Conservation (phyloP, 2,329 filamentous ascomycete genomes). For the Botrytis elliptica region DNA sequence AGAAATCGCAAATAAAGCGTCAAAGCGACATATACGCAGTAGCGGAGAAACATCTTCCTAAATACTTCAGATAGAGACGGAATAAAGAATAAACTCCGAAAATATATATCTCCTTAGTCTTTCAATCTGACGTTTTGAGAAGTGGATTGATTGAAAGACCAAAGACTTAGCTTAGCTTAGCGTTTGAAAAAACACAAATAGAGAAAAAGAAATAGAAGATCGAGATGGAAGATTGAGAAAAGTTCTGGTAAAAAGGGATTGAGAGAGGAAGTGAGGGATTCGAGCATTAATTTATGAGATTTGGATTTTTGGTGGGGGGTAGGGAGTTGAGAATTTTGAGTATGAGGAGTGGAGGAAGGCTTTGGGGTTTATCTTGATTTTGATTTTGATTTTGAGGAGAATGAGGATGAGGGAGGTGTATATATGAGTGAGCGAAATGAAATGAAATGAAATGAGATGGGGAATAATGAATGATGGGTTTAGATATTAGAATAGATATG, state of each 20-base stretch:
- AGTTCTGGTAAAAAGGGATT: background rate
- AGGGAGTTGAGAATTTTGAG: background rate
- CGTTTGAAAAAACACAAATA: background rate
- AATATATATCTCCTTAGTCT: no score
- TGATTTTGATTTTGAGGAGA: background rate
- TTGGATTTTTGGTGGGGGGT: no score
- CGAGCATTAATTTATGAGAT: background rate
- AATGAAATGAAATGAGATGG: no score
- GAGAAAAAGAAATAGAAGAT: background rate
- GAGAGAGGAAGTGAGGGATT: background rate
- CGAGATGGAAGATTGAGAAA: background rate
- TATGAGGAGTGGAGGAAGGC: background rate
- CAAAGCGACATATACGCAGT: background rate
- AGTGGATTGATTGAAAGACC: no score
- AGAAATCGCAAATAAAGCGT: background rate
- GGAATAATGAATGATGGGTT: no score
- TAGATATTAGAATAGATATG: background rate
- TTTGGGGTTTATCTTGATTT: background rate
- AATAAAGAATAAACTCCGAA: no score
- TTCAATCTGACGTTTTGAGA: no score
- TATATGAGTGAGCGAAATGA: background rate
- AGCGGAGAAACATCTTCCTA: background rate
- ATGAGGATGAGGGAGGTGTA: background rate
- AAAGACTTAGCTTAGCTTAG: no score
- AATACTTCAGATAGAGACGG: no score